Percentiles rank a stretch among this genome's conserved stretches.
Evolutionary conservation across 768 basidiomycete genomes (phyloP).

Genomic region (Phylloporus sp.): DNA sequence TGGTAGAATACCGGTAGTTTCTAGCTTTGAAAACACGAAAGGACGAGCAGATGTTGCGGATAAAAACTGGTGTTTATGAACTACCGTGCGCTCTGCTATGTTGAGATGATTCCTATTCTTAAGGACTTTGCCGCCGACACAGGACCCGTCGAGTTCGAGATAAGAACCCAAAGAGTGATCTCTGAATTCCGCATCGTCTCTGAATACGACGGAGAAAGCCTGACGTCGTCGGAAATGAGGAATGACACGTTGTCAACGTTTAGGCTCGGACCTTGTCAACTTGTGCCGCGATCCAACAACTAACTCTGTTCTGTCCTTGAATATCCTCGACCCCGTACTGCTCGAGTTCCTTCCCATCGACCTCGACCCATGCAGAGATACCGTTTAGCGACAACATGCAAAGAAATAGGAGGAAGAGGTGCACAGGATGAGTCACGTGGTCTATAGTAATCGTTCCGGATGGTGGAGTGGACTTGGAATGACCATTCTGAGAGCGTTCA

Average conservation of each 20-base stretch:
- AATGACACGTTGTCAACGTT: neutral
- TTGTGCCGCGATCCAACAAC: slow-evolving; percentile 30
- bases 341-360: slow-evolving; percentile 25
- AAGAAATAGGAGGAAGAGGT: neutral
- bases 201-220: slow-evolving; percentile 25
- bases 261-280: slow-evolving; percentile 19
- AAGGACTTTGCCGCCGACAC: slow-evolving; percentile 5
- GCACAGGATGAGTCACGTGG: slow-evolving; percentile 21
- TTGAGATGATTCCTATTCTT: neutral
- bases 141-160: slow-evolving; percentile 20
- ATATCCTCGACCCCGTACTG: slow-evolving; percentile 22
- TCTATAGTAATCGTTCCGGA: too few species aligned
- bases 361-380: slow-evolving; percentile 26
- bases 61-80: neutral
- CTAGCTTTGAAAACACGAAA: slow-evolving; percentile 27
- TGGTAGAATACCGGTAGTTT: slow-evolving; percentile 24
- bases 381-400: slow-evolving; percentile 20
- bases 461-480: neutral
- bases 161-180: slow-evolving; percentile 3
- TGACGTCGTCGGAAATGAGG: slow-evolving; percentile 7
- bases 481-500: slow-evolving; percentile 4
- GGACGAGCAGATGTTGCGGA: slow-evolving; percentile 16
- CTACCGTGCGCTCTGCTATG: slow-evolving; percentile 1
- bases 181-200: slow-evolving; percentile 7
- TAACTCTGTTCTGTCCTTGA: slow-evolving; percentile 12